phyloP scores from a whole-genome alignment of 2,329 filamentous ascomycete genomes.

The Cladosporium velox region DNA sequence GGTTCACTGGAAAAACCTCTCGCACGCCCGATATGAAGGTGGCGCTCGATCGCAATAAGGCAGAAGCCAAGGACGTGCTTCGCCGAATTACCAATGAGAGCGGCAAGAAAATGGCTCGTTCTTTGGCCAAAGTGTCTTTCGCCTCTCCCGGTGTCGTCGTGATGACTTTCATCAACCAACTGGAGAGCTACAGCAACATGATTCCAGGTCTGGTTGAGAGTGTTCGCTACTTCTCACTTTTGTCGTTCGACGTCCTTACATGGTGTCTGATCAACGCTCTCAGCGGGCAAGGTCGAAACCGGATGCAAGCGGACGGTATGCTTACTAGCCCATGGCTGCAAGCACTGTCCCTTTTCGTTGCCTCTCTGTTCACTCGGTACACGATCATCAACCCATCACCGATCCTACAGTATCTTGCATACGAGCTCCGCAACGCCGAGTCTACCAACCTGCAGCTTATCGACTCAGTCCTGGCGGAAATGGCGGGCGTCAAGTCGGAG shows the following conservation, averaged over 20 bases:
- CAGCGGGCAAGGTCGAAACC: conserved; percentile 58
- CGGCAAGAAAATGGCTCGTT: conserved; percentile 79
- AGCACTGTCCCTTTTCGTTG: conserved; percentile 86
- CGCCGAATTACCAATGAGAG: conserved; percentile 90
- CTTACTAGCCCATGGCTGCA: conserved; percentile 91
- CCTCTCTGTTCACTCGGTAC: conserved; percentile 85
- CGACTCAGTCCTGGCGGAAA: conserved; percentile 84
- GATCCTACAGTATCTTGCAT: conserved; percentile 84
- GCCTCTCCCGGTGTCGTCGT: conserved; percentile 91
- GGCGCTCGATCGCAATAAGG: conserved; percentile 73
- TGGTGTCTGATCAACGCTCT: conserved; percentile 84
- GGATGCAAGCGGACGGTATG: conserved; percentile 65
- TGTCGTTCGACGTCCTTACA: conserved; percentile 89
- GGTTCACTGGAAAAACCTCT: conserved; percentile 79
- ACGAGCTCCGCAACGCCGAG: conserved; percentile 79
- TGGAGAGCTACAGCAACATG: conserved; percentile 91
- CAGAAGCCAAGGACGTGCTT: conserved; percentile 81
- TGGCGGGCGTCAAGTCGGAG: conserved; percentile 90
- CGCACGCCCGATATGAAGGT: conserved; percentile 73
- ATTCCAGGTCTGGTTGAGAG: conserved; percentile 95
- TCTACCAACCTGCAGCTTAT: conserved; percentile 89
- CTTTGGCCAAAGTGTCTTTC: conserved; percentile 87
- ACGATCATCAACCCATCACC: conserved; percentile 79
- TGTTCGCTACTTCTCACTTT: conserved; percentile 85
- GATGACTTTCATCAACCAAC: conserved; percentile 81